phyloP scores from a whole-genome alignment of 1,139 yeast genomes.

The Blastobotrys ciferrii region DNA sequence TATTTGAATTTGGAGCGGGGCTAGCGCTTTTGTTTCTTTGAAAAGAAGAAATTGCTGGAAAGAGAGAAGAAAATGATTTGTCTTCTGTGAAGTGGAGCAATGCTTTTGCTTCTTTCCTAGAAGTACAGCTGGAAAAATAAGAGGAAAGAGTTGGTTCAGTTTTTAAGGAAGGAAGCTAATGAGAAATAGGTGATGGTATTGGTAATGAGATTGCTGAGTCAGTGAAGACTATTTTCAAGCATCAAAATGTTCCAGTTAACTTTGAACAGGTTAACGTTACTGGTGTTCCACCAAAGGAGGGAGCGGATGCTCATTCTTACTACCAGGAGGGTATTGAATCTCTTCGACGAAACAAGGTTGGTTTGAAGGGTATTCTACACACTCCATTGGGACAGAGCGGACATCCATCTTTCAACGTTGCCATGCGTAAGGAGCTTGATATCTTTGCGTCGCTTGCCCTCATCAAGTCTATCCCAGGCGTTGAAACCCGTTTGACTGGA shows the following conservation, averaged over 20 bases:
- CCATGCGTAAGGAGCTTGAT: conserved; percentile 93
- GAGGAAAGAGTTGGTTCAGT: too few relatives aligned
- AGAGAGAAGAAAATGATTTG: too few relatives aligned
- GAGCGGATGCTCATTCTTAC: conserved; percentile 34
- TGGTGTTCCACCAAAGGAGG: conserved; percentile 59
- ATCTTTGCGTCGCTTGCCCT: conserved; percentile 91
- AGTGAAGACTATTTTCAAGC: conserved; percentile 83
- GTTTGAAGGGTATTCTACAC: conserved; percentile 92
- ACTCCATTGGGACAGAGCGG: conserved; percentile 78
- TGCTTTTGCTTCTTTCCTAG: too few relatives aligned
- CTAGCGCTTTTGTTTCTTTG: too few relatives aligned
- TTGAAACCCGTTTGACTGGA: conserved; percentile 79
- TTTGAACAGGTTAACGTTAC: conserved; percentile 91
- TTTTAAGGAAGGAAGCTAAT: neutral
- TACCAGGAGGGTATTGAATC: conserved; percentile 89
- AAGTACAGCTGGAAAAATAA: too few relatives aligned
- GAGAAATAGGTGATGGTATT: conserved; percentile 71
- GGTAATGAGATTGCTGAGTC: conserved; percentile 96
- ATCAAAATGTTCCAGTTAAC: conserved; percentile 85
- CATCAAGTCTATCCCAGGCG: conserved; percentile 94
- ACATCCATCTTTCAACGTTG: conserved; percentile 86
- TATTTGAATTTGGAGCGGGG: too few relatives aligned
- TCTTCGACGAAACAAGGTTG: conserved; percentile 93
- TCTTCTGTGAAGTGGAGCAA: too few relatives aligned
- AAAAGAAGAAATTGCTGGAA: too few relatives aligned